Evolutionary conservation across 495 filamentous ascomycete genomes (phyloP).

Genomic region (Podospora bellae-mahoneyi): DNA sequence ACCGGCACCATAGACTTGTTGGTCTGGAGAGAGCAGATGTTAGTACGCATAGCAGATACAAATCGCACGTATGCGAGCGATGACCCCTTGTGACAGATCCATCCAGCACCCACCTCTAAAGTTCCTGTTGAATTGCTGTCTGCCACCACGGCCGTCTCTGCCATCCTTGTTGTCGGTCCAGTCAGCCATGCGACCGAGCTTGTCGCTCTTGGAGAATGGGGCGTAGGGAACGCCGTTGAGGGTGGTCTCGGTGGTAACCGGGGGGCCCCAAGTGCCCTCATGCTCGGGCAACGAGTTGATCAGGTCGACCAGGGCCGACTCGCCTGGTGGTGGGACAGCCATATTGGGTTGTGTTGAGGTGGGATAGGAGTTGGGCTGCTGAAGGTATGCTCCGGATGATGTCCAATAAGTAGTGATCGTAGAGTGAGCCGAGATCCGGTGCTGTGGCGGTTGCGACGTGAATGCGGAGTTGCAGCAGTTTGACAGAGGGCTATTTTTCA

Average conservation of each 20-base stretch:
- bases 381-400: background rate
- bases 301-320: conserved; percentile 48
- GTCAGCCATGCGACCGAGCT: conserved; percentile 97
- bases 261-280: conserved; percentile 81
- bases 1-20: conserved; percentile 94
- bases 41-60: background rate
- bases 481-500: conserved; percentile 9
- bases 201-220: conserved; percentile 97
- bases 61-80: background rate
- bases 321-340: conserved; percentile 27
- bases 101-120: conserved; percentile 69
- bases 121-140: conserved; percentile 85
- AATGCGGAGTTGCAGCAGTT: background rate
- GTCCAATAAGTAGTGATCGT: background rate
- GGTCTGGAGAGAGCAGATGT: conserved; percentile 53
- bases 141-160: conserved; percentile 67
- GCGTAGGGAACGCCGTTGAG: conserved; percentile 94
- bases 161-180: conserved; percentile 96
- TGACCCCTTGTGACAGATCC: background rate
- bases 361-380: background rate
- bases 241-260: conserved; percentile 74
- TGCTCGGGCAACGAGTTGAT: conserved; percentile 55
- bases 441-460: background rate
- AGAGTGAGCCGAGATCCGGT: background rate
- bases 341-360: conserved; percentile 19